Evolutionary conservation across 805 yeast species (phyloP).

Genomic region (Saccharomycopsis fibuligera): DNA sequence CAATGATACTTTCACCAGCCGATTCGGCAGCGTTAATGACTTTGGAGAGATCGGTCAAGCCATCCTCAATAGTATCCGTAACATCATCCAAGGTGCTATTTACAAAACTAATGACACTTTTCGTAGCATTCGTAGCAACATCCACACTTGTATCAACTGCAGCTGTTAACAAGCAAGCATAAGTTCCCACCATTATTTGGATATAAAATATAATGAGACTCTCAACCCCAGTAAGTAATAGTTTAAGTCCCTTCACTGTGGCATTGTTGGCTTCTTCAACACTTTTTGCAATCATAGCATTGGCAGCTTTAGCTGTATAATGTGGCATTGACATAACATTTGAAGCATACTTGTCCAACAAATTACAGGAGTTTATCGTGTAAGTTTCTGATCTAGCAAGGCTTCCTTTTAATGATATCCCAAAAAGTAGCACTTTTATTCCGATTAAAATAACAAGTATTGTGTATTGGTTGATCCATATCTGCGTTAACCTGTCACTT

Average conservation of each 20-base stretch:
- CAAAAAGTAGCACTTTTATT: conserved; percentile 56
- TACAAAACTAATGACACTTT: conserved; percentile 50
- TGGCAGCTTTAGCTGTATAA: conserved; percentile 49
- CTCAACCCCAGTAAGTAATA: conserved; percentile 52
- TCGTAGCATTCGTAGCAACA: conserved; percentile 69
- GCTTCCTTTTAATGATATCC: conserved; percentile 37
- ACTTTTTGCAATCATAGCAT: conserved; percentile 41
- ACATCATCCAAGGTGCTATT: conserved; percentile 51
- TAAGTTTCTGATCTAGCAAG: conserved; percentile 35
- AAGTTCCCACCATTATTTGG: conserved; percentile 77
- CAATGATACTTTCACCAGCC: conserved; percentile 46
- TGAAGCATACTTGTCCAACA: conserved; percentile 36
- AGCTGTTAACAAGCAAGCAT: conserved; percentile 73
- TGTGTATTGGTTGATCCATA: conserved; percentile 62
- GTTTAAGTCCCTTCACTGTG: conserved; percentile 36
- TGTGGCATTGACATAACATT: conserved; percentile 45
- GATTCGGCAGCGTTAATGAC: conserved; percentile 50
- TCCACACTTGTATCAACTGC: conserved; percentile 67
- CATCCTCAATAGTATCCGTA: conserved; percentile 60
- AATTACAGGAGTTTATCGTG: conserved; percentile 39
- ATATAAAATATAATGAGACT: conserved; percentile 55
- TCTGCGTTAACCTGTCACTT: conserved; percentile 52
- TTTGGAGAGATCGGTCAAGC: conserved; percentile 52
- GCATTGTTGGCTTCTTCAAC: conserved; percentile 44
- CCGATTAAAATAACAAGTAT: conserved; percentile 48